Evolutionary conservation across 148 eudicot species (phyloP).

Genomic region (Rhododendron molle): DNA sequence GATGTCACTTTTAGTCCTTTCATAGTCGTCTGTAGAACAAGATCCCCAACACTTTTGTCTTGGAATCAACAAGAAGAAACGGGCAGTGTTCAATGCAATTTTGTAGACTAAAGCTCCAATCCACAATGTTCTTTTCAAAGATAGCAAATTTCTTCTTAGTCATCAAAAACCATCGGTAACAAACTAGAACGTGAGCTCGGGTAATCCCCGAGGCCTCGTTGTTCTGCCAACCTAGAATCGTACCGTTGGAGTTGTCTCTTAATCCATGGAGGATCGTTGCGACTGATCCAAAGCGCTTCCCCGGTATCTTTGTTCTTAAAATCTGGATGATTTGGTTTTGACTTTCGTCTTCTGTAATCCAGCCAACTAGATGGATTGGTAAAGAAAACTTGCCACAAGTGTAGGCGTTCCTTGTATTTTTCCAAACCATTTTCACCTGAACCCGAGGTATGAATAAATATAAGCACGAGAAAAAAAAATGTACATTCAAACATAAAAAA

Average conservation of each 20-base stretch:
- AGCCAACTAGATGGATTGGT: slow-evolving; percentile 64
- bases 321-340: slow-evolving; percentile 47
- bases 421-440: slow-evolving; percentile 29
- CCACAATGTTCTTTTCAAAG: not conserved
- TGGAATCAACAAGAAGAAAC: not conserved
- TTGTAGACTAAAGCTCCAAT: not conserved
- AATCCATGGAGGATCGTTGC: slow-evolving; percentile 63
- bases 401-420: slow-evolving; percentile 34
- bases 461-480: not conserved
- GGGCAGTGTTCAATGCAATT: not conserved
- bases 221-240: slow-evolving; percentile 32
- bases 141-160: not conserved
- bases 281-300: slow-evolving; percentile 63
- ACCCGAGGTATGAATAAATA: slow-evolving; percentile 3
- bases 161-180: slow-evolving; percentile 15
- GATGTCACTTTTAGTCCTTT: slow-evolving; percentile 2
- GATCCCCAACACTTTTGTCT: not conserved
- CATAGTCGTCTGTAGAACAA: not conserved
- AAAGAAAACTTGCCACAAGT: slow-evolving; percentile 65
- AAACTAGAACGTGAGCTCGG: not conserved
- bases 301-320: slow-evolving; percentile 60
- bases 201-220: not conserved
- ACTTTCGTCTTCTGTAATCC: slow-evolving; percentile 48
- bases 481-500: not conserved
- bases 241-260: slow-evolving; percentile 44